Evolutionary conservation across 2,329 filamentous ascomycete genomes (phyloP), one percentile per base, ranked within the genome.

Genomic region (Colletotrichum endophyticum): DNA sequence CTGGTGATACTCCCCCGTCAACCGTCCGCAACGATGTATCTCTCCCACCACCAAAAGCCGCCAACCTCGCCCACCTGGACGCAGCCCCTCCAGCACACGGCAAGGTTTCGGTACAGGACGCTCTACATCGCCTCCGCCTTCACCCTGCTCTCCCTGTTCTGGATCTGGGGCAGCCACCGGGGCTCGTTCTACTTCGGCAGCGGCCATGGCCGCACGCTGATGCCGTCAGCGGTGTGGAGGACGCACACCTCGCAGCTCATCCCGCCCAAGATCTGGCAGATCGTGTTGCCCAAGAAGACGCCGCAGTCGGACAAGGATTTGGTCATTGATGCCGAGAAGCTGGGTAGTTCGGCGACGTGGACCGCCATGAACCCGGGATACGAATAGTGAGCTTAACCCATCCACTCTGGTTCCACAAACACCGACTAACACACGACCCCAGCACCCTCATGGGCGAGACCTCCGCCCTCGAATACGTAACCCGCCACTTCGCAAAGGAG

Each of bases 371-470:
- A 79, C 36, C 64, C 74, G 22, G 70, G 76, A 28, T 66, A 77
- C 32, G 27, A 61, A 61, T 78, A 77, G 77, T 78, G 70, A 64
- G 77, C 49, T 19, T 28, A 15, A 59, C 32, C 27, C 3, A 16
- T 28, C 4, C 22, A n/a, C n/a, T n/a, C n/a, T n/a, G n/a, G n/a
- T 11, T 12, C 36, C 27, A 9, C 32, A 25, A 64, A 19, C 19
- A 22, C 28, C 30, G 39, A 32, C 59, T 67, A 12, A 74, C 39
- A 64, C 62, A 19, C 13, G 8, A 19, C 11, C 11, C 30, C 19
- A 79, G 77, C 79, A 81, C 80, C 3, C 77, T 84, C 2, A 70
- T 84, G 3, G 80, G 81, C 32, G 68, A 78, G 15, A 70, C 75
- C 8, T 78, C 79, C 13, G 81, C 78, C 28, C 75, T 82, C 25